Evolutionary conservation across 306 rosid genomes (phyloP).

Genomic region (Crataegus laevigata): DNA sequence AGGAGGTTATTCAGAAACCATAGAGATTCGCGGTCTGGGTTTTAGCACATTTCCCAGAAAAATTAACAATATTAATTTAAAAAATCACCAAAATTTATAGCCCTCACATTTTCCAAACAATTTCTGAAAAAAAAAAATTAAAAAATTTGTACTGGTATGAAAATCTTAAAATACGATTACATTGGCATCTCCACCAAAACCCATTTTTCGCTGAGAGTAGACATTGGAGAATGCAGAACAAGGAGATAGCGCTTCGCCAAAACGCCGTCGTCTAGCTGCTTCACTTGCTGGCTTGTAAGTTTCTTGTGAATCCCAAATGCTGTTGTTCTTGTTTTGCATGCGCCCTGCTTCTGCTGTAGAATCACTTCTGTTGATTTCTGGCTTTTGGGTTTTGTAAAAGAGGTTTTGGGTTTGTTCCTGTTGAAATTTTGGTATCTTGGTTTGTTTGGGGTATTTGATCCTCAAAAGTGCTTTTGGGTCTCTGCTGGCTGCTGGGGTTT

Average conservation of each 20-base stretch:
- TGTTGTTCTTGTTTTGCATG: background rate
- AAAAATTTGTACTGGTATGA: background rate
- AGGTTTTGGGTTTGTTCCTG: background rate
- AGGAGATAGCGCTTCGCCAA: background rate
- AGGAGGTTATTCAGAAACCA: background rate
- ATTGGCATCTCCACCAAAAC: background rate
- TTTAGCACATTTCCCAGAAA: background rate
- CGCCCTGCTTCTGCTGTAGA: background rate
- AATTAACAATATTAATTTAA: background rate
- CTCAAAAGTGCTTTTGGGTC: background rate
- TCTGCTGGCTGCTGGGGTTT: background rate
- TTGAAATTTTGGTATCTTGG: background rate
- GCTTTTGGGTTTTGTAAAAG: background rate
- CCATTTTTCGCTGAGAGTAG: background rate
- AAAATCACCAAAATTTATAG: background rate
- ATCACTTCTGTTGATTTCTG: slow-evolving; percentile 2
- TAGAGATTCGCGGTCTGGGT: slow-evolving; percentile 5
- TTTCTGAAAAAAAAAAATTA: too few relatives aligned
- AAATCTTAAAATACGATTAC: background rate
- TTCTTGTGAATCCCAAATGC: background rate
- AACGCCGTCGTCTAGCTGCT: slow-evolving; percentile 4
- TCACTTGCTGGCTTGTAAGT: background rate
- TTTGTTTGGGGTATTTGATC: background rate
- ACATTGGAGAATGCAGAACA: background rate
- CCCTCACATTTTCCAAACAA: background rate